These are phyloP conservation scores for Pestalotiopsis sp. DNA, from an alignment of 2,329 filamentous ascomycete genomes.

Conservation along the genomic window DNA sequence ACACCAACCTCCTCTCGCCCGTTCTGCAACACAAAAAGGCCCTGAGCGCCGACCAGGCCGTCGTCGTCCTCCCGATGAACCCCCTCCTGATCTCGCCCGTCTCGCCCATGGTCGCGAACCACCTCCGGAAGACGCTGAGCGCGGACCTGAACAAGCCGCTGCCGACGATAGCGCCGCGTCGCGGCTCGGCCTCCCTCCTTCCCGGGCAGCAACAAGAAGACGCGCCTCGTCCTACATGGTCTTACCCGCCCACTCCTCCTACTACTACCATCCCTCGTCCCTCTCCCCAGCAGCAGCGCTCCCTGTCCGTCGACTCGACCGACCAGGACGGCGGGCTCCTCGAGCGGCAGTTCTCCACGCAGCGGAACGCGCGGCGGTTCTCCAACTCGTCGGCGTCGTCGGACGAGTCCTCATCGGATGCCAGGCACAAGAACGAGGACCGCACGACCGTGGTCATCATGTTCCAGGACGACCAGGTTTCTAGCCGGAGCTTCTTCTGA, in stretches of 20 bases:
- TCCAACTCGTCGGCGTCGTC: slow-evolving; percentile 11
- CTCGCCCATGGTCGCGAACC: slow-evolving; percentile 3
- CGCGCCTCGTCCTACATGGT: neutral
- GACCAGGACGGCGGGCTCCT: neutral
- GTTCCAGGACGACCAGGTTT: slow-evolving; percentile 18
- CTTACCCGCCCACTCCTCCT: slow-evolving; percentile 8
- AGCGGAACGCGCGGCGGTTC: slow-evolving; percentile 13
- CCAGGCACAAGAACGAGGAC: slow-evolving; percentile 13
- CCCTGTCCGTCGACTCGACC: neutral
- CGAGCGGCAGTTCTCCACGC: slow-evolving; percentile 3
- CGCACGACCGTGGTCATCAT: slow-evolving; percentile 24
- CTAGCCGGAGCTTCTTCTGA: neutral
- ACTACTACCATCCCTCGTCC: neutral
- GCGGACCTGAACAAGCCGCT: slow-evolving; percentile 33
- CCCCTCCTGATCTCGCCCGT: neutral
- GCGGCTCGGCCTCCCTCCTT: neutral
- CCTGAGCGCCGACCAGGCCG: neutral
- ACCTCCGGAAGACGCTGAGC: slow-evolving; percentile 11
- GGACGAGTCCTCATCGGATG: neutral
- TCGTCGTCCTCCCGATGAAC: neutral
- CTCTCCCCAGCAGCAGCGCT: neutral
- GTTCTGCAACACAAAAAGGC: neutral
- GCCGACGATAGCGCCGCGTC: slow-evolving; percentile 20
- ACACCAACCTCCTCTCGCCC: neutral
- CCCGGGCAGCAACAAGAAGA: neutral